A percentile compares a stretch with the other conserved stretches of the same genome.
phyloP scores from a whole-genome alignment of 768 basidiomycete genomes.

The Boletus vermiculosoides region DNA sequence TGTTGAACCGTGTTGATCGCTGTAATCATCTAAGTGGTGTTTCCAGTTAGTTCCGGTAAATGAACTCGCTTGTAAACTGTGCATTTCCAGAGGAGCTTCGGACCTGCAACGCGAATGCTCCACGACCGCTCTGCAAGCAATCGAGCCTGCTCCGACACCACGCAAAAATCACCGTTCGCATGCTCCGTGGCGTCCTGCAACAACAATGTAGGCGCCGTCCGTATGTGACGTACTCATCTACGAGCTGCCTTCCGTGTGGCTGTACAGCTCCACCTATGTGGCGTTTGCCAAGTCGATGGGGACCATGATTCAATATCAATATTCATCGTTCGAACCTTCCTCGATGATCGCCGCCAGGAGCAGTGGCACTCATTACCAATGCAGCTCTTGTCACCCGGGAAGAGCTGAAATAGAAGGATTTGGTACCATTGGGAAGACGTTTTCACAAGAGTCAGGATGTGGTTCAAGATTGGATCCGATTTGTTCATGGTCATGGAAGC shows the following conservation, averaged over 20 bases:
- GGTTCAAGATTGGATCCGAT: conserved; percentile 1
- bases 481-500: conserved; percentile 2
- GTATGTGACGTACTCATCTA: conserved; percentile 9
- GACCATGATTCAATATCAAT: neutral
- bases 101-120: conserved; percentile 23
- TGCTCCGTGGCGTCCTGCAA: conserved; percentile 13
- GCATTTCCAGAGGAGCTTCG: conserved; percentile 10
- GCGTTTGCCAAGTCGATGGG: conserved; percentile 1
- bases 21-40: neutral
- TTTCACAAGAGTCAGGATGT: neutral
- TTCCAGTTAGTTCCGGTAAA: conserved; percentile 12
- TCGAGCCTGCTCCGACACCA: conserved; percentile 9
- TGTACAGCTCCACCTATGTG: conserved; percentile 13
- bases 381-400: neutral
- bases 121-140: conserved; percentile 11
- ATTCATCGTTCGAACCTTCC: neutral
- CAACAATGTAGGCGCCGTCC: neutral
- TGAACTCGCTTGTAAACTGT: neutral
- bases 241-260: conserved; percentile 4
- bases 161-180: conserved; percentile 11
- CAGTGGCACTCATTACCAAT: neutral
- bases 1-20: conserved; percentile 10
- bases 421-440: neutral
- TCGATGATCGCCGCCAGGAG: conserved; percentile 15
- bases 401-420: neutral